Conservation (phyloP, 139 green algal genomes). For the Tetraselmis chui region DNA sequence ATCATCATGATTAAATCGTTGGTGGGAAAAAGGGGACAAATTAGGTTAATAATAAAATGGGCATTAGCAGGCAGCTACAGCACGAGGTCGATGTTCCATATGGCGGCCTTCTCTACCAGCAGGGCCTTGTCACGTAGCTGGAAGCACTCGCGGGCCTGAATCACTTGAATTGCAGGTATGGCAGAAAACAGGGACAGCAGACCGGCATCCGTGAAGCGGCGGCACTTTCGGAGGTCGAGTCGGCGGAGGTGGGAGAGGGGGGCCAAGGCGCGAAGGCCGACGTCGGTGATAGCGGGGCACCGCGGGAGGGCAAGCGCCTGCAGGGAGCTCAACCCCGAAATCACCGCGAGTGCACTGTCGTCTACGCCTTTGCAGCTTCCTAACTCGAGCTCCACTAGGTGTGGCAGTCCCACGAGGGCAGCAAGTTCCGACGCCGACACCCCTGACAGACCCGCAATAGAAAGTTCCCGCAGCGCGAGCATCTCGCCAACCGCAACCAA, state of each 20-base stretch:
- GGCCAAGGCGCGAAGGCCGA: not conserved
- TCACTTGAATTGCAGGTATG: not conserved
- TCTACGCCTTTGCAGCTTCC: not conserved
- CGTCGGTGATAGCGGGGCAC: not conserved
- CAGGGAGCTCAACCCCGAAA: not conserved
- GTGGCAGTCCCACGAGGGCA: not conserved
- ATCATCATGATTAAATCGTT: no score
- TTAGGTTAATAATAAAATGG: no score
- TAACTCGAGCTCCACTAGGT: not conserved
- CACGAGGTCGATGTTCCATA: not conserved
- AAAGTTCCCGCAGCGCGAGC: not conserved
- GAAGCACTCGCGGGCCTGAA: not conserved
- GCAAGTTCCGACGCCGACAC: not conserved
- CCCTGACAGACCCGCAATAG: not conserved
- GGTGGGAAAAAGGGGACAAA: no score
- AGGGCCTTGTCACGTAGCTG: not conserved
- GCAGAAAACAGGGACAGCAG: not conserved
- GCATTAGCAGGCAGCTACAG: no score
- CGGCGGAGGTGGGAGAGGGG: not conserved
- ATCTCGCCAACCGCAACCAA: not conserved
- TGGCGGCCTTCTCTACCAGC: not conserved
- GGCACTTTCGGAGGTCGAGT: not conserved
- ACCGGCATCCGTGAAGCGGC: not conserved
- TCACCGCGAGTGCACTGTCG: not conserved
- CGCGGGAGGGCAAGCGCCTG: not conserved